Conservation (phyloP, 2,329 filamentous ascomycete genomes). For the Monilinia fructigena region DNA sequence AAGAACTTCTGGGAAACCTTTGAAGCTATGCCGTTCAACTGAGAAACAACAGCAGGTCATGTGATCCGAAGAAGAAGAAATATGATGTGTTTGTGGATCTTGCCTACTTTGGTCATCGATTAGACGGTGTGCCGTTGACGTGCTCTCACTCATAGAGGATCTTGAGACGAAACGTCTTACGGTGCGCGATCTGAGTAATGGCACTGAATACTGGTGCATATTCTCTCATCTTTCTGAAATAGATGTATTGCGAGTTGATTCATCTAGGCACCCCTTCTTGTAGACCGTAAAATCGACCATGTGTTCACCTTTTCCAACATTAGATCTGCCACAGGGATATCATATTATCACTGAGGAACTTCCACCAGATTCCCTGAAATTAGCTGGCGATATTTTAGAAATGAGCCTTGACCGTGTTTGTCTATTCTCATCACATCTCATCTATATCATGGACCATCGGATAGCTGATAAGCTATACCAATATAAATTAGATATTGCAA, state of each 20-base stretch:
- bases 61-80: no score
- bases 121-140: background rate
- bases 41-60: background rate
- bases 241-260: background rate
- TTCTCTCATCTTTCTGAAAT: background rate
- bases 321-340: background rate
- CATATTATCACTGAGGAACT: background rate
- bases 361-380: background rate
- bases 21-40: no score
- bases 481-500: background rate
- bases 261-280: background rate
- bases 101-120: background rate
- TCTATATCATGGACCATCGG: background rate
- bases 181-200: background rate
- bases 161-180: background rate
- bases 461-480: background rate
- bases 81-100: no score
- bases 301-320: background rate
- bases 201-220: background rate
- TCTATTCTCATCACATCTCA: background rate
- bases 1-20: no score
- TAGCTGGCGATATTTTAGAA: background rate
- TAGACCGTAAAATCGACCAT: background rate
- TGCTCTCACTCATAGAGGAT: background rate
- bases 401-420: background rate